Evolutionary conservation across 1,139 yeast genomes (phyloP).

Genomic region (Nakaseomyces delphensis): DNA sequence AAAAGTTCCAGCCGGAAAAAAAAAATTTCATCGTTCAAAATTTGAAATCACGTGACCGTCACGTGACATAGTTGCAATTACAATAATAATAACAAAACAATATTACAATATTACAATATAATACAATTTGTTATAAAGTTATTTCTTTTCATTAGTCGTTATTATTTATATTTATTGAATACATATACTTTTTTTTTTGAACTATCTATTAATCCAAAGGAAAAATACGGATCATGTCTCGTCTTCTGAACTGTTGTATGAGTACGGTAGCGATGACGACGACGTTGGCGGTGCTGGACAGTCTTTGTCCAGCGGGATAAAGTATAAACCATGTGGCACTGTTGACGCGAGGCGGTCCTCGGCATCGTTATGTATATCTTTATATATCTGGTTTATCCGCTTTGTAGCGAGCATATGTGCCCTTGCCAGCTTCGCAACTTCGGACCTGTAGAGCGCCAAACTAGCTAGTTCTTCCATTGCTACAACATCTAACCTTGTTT

Average conservation of each 20-base stretch:
- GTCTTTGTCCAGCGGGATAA: not conserved
- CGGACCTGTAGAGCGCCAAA: not conserved
- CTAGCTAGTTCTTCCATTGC: not conserved
- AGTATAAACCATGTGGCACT: not conserved
- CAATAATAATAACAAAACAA: no score
- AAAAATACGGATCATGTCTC: no score
- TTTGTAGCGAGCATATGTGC: not conserved
- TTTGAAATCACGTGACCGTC: no score
- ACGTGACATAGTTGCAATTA: no score
- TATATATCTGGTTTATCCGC: not conserved
- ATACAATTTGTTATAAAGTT: no score
- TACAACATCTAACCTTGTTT: no score
- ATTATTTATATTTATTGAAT: no score
- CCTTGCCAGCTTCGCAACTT: not conserved
- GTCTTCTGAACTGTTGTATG: not conserved
- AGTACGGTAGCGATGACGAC: not conserved
- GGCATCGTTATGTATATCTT: not conserved
- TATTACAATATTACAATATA: no score
- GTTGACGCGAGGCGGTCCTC: not conserved
- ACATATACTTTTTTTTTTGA: not conserved
- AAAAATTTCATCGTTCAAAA: no score
- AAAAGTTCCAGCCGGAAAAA: no score
- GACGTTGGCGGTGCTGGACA: constrained; percentile 4
- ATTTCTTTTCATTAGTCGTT: not conserved
- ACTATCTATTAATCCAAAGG: no score